phyloP scores from a whole-genome alignment of 2,329 filamentous ascomycete genomes.

The Ascochyta koolunga region DNA sequence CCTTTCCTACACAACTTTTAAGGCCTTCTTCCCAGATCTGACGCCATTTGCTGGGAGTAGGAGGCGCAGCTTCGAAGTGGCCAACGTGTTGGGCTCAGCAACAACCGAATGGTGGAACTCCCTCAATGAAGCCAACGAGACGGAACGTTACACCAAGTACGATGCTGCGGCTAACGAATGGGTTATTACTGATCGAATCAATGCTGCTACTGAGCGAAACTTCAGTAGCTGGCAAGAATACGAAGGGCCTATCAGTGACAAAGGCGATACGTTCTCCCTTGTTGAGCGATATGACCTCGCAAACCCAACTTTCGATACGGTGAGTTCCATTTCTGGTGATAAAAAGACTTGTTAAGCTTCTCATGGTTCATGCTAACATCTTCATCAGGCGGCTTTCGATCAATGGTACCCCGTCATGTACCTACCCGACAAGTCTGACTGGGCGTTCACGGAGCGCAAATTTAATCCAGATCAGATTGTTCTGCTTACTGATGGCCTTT shows the following conservation, averaged over 20 bases:
- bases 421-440: not conserved
- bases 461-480: conserved; percentile 37
- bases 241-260: conserved; percentile 27
- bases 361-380: not conserved
- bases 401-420: conserved; percentile 12
- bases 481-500: conserved; percentile 59
- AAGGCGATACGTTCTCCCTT: conserved; percentile 23
- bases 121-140: conserved; percentile 5
- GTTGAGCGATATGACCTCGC: conserved; percentile 16
- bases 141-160: conserved; percentile 1
- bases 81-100: conserved; percentile 12
- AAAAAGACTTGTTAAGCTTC: not conserved
- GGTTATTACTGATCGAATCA: conserved; percentile 21
- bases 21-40: conserved; percentile 54
- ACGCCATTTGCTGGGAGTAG: conserved; percentile 51
- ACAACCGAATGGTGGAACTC: conserved; percentile 8
- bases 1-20: conserved; percentile 49
- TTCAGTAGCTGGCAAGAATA: conserved; percentile 52
- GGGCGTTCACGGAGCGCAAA: conserved; percentile 1
- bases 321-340: not conserved
- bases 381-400: conserved; percentile 13
- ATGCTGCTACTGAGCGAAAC: conserved; percentile 23
- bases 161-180: conserved; percentile 14
- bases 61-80: conserved; percentile 49
- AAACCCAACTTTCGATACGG: conserved; percentile 7